Percentiles rank a stretch among this genome's conserved stretches.
Evolutionary conservation across 345 rosid species (phyloP).

Genomic region (Eucalyptus regnans): DNA sequence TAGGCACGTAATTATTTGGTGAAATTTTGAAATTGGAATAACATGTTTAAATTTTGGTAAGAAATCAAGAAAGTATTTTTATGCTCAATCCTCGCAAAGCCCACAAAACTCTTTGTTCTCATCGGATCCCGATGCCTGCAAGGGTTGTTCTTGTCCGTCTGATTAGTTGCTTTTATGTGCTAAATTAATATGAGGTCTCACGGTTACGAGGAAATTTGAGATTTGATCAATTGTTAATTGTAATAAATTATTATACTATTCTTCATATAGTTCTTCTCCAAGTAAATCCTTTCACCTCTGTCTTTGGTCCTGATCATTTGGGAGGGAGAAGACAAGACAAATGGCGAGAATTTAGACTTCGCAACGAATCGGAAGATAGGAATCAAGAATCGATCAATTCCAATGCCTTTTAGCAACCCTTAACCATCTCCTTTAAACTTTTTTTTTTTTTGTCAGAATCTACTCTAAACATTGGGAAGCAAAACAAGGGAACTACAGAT

Average conservation of each 20-base stretch:
- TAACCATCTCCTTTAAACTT: neutral
- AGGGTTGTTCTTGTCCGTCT: neutral
- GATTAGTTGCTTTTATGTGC: neutral
- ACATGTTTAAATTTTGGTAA: neutral
- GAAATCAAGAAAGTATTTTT: neutral
- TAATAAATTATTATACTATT: neutral
- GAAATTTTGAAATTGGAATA: neutral
- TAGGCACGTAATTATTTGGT: too few relatives aligned
- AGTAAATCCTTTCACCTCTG: neutral
- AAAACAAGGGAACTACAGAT: neutral
- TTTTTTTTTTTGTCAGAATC: too few relatives aligned
- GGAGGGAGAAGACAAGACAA: neutral
- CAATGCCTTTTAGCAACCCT: neutral
- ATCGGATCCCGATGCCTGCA: neutral
- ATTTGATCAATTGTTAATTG: too few relatives aligned
- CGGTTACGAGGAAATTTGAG: neutral
- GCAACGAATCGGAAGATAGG: neutral
- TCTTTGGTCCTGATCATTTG: neutral
- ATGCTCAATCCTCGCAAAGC: neutral
- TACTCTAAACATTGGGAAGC: neutral
- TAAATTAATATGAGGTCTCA: neutral
- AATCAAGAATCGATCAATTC: neutral
- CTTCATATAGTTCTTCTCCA: neutral
- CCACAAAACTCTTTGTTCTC: neutral
- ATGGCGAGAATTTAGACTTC: neutral